Base-by-base conservation (phyloP, 163 green algal genomes). In the Chlorella variabilis region DNA sequence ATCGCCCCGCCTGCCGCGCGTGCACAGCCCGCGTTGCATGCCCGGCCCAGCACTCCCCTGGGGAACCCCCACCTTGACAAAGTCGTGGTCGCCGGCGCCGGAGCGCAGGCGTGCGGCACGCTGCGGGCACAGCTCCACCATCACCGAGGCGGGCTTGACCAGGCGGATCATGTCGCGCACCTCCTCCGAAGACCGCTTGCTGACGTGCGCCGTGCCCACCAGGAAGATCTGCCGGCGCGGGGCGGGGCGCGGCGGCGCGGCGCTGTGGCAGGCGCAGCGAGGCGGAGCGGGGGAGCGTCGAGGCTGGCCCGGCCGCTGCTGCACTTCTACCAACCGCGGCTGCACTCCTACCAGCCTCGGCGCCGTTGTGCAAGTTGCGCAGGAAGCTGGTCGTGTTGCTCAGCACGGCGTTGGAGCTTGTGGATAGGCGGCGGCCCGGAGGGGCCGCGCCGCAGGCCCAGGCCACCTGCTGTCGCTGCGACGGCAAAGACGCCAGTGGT, bases 141-240 rank as follows among this genome's bases (percentile, higher is more conserved):
- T 77, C 15, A 93, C 86, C 3, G 70, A 48, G 0, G 76, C 31
- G 23, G 89, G 89, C 75, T 89, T 84, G 4, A 93, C 83, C 51
- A 73, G 48, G 1, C 56, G 70, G 27, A 93, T 89, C 48, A 90
- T 74, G 1, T 90, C 71, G 20, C 75, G 54, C 9, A 92, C 86
- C 62, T 92, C 84, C 33, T 87, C 82, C 23, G 86, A 79, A 7
- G 54, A 85, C 31, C 79, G 71, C n/a, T 73, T 70, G 18, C 71
- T 88, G 17, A 92, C 81, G 70, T 93, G 87, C 9, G 86, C 86
- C 3, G 89, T 92, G 2, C 89, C 87, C 33, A 93, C 82, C 18
- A 93, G 34, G 65, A 85, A 89, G 33, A 93, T 85, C 83, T 91
- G 59, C 59, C 7, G 29, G 4, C n/a, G 9, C 3, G 27, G 6